phyloP scores from a whole-genome alignment of 495 filamentous ascomycete genomes.

The Pyronema omphalodes region DNA sequence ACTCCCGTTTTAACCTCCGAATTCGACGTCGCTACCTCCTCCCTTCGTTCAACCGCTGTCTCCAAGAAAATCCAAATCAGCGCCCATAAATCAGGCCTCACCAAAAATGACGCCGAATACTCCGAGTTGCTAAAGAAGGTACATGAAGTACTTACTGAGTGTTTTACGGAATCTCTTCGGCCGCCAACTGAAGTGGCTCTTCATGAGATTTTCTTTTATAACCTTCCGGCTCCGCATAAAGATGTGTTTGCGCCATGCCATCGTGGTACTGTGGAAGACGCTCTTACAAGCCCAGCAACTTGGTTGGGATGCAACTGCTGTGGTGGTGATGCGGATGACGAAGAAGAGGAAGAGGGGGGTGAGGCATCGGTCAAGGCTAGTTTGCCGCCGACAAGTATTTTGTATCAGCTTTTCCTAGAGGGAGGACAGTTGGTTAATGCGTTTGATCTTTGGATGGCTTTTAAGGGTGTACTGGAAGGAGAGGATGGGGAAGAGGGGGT shows the following conservation, averaged over 20 bases:
- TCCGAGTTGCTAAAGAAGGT: constrained; percentile 53
- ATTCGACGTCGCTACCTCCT: constrained; percentile 50
- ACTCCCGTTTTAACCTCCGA: constrained; percentile 37
- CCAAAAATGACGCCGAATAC: constrained; percentile 56
- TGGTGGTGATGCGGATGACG: constrained; percentile 26
- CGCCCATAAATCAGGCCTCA: constrained; percentile 55
- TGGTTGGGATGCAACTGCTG: constrained; percentile 67
- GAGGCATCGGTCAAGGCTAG: constrained; percentile 32
- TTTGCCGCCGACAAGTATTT: constrained; percentile 57
- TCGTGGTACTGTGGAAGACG: constrained; percentile 60
- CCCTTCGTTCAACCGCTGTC: constrained; percentile 65
- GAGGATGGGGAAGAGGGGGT: constrained; percentile 31
- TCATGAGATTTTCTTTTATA: constrained; percentile 69
- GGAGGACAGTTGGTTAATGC: constrained; percentile 76
- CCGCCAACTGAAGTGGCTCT: constrained; percentile 36
- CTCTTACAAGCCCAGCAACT: constrained; percentile 61
- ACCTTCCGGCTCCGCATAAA: constrained; percentile 56
- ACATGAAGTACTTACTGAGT: constrained; percentile 34
- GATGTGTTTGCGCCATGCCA: constrained; percentile 64
- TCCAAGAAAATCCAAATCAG: constrained; percentile 75
- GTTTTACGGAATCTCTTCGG: constrained; percentile 33
- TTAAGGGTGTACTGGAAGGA: constrained; percentile 52
- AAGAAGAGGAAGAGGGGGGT: constrained; percentile 4
- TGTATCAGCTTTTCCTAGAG: constrained; percentile 86
- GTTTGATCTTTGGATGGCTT: constrained; percentile 77